phyloP scores from a whole-genome alignment of 2,329 filamentous ascomycete genomes.

The Colletotrichum sp. region DNA sequence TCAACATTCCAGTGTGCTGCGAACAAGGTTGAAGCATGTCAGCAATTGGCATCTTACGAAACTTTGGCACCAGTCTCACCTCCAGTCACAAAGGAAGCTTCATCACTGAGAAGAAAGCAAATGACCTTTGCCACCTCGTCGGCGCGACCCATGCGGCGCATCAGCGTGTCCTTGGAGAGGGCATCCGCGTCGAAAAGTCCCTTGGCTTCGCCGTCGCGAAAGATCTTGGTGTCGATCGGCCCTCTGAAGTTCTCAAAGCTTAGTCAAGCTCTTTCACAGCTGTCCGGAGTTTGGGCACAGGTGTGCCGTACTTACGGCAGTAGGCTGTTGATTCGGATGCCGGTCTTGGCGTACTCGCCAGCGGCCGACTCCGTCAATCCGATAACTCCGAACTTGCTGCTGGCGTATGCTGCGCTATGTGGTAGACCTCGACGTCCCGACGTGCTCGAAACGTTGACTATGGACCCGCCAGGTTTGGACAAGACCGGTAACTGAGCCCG shows the following conservation, averaged over 20 bases:
- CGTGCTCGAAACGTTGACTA: background rate
- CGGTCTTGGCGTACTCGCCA: background rate
- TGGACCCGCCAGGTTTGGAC: background rate
- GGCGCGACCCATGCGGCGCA: background rate
- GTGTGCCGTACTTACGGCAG: background rate
- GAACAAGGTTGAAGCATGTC: background rate
- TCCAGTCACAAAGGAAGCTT: background rate
- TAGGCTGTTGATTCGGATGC: background rate
- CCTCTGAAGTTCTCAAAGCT: background rate
- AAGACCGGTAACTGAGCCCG: background rate
- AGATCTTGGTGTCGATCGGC: background rate
- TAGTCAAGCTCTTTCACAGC: background rate
- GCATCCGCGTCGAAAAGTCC: background rate
- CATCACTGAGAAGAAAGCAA: background rate
- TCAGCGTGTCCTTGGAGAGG: background rate
- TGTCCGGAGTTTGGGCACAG: background rate
- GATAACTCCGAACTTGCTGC: background rate
- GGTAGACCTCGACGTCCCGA: background rate
- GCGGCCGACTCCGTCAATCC: background rate
- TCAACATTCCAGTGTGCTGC: background rate
- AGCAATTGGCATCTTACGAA: background rate
- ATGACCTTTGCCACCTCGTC: background rate
- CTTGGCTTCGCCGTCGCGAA: background rate
- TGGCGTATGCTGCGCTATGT: background rate
- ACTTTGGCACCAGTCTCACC: background rate